Percentiles rank a stretch among this genome's conserved stretches.
Conservation (phyloP, 371 early-diverging fungal species). For the Chytridiales sp. region DNA sequence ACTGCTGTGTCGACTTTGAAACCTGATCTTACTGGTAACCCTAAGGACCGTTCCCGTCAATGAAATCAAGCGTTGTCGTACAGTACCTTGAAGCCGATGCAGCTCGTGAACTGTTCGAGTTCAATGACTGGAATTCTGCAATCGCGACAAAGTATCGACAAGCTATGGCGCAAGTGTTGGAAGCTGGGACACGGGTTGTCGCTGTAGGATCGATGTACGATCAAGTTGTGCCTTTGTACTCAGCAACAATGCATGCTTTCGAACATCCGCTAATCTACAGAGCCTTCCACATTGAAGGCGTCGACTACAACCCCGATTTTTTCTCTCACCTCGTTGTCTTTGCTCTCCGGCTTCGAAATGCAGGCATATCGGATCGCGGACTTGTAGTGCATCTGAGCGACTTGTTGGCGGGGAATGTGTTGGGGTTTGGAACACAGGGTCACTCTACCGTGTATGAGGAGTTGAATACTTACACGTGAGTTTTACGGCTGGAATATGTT, state of each 20-base stretch:
- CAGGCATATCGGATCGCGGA: constrained; percentile 80
- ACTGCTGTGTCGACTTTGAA: too few relatives aligned
- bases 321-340: constrained; percentile 79
- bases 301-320: constrained; percentile 74
- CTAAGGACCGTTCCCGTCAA: constrained; percentile 72
- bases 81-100: constrained; percentile 88
- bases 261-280: constrained; percentile 84
- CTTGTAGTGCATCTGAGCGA: constrained; percentile 81
- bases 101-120: constrained; percentile 88
- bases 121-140: constrained; percentile 70
- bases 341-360: constrained; percentile 77
- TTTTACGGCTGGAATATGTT: constrained; percentile 1
- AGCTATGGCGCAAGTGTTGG: constrained; percentile 66
- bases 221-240: constrained; percentile 90
- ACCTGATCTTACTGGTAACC: background rate
- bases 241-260: constrained; percentile 79
- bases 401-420: constrained; percentile 79
- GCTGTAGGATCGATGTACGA: constrained; percentile 81
- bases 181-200: constrained; percentile 66
- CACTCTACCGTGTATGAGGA: constrained; percentile 93
- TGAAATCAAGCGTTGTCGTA: constrained; percentile 76
- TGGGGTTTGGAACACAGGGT: constrained; percentile 74
- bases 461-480: constrained; percentile 71
- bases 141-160: constrained; percentile 66
- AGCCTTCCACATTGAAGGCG: constrained; percentile 82